Evolutionary conservation across 2,329 filamentous ascomycete species (phyloP).

Genomic region (Mycosphaerella arachidis): DNA sequence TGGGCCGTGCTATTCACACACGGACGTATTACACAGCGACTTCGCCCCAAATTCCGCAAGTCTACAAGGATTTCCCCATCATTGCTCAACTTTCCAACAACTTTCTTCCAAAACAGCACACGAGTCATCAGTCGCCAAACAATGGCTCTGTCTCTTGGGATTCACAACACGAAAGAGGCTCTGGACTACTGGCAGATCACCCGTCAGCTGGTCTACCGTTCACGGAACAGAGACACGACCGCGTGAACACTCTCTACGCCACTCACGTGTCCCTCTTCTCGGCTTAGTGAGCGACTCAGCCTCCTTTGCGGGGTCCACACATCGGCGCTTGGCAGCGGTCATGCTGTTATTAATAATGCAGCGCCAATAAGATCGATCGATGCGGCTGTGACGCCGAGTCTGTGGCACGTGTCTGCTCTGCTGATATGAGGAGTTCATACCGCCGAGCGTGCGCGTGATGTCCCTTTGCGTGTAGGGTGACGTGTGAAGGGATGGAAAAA

Average conservation of each 20-base stretch:
- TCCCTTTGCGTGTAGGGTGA: not conserved
- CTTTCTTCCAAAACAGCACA: not conserved
- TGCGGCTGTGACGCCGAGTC: not conserved
- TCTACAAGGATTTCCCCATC: not conserved
- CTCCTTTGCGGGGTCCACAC: not conserved
- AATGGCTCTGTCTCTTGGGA: not conserved
- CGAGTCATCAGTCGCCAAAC: not conserved
- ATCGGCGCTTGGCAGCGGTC: not conserved
- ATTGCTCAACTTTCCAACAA: not conserved
- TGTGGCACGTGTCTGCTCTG: not conserved
- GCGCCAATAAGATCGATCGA: not conserved
- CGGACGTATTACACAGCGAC: not conserved
- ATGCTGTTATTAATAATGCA: not conserved
- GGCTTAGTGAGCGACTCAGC: not conserved
- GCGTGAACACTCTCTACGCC: constrained; percentile 2
- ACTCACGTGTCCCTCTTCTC: constrained; percentile 1
- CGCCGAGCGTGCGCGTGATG: not conserved
- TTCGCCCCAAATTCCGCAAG: not conserved
- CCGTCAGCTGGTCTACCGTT: not conserved
- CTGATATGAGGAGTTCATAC: not conserved
- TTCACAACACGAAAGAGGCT: not conserved
- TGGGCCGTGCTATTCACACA: not conserved
- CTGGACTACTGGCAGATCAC: not conserved
- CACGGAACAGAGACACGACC: not conserved
- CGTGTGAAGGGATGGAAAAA: not conserved